phyloP scores from a whole-genome alignment of 805 yeast genomes.

The Yarrowia divulgata region DNA sequence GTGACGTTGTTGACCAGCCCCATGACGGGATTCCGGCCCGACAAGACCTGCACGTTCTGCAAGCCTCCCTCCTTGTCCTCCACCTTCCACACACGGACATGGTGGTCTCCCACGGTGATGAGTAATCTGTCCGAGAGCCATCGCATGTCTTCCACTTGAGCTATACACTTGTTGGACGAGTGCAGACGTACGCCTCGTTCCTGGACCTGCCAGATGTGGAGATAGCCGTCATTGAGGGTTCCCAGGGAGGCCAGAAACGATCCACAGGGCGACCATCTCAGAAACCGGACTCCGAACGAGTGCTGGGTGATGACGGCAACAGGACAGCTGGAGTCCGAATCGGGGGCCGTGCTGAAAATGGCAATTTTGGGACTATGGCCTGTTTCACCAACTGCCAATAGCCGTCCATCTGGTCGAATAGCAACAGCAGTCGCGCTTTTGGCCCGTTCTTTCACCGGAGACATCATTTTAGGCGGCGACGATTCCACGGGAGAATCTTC shows the following conservation, averaged over 20 bases:
- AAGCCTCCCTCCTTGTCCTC: slow-evolving; percentile 39
- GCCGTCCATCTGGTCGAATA: slow-evolving; percentile 60
- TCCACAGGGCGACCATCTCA: slow-evolving; percentile 68
- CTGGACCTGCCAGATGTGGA: slow-evolving; percentile 64
- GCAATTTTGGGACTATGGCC: slow-evolving; percentile 74
- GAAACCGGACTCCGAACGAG: slow-evolving; percentile 64
- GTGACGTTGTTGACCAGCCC: slow-evolving; percentile 59
- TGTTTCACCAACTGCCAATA: slow-evolving; percentile 72
- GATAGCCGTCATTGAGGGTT: slow-evolving; percentile 69
- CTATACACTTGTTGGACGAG: slow-evolving; percentile 69
- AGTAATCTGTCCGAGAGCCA: slow-evolving; percentile 62
- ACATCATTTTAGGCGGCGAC: slow-evolving; percentile 49
- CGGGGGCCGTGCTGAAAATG: slow-evolving; percentile 61
- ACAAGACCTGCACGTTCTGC: slow-evolving; percentile 50
- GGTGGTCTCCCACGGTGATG: slow-evolving; percentile 67
- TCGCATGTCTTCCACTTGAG: slow-evolving; percentile 60
- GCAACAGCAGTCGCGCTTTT: slow-evolving; percentile 65
- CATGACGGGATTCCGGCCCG: slow-evolving; percentile 67
- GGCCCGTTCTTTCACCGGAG: slow-evolving; percentile 51
- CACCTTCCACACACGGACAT: slow-evolving; percentile 67
- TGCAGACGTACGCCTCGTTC: slow-evolving; percentile 51
- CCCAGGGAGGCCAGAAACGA: slow-evolving; percentile 67
- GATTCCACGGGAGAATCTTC: slow-evolving; percentile 32
- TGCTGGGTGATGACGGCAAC: slow-evolving; percentile 66
- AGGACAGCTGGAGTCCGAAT: slow-evolving; percentile 58